These are phyloP conservation scores for Gigaspora rosea DNA, from an alignment of 192 early-diverging fungal genomes.

Conservation along the genomic window DNA sequence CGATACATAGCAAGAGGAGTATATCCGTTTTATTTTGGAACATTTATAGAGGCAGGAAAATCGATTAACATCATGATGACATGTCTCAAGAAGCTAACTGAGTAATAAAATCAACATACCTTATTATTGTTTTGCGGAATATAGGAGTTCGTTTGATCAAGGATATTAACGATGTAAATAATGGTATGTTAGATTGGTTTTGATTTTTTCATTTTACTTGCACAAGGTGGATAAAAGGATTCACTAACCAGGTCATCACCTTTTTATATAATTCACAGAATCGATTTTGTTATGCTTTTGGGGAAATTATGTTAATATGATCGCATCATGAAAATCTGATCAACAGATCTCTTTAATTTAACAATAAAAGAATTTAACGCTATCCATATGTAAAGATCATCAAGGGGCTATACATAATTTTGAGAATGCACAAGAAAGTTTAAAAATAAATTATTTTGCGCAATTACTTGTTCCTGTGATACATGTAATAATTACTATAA, in stretches of 20 bases:
- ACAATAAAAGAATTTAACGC: conserved; percentile 18
- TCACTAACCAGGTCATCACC: no score
- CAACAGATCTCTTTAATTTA: neutral
- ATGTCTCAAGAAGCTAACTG: neutral
- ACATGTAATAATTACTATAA: neutral
- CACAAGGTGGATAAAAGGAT: no score
- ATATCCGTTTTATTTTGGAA: neutral
- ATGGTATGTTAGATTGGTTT: no score
- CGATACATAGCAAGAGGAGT: conserved; percentile 1
- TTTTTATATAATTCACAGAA: conserved; percentile 1
- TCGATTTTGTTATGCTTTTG: neutral
- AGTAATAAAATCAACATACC: neutral
- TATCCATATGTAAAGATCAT: neutral
- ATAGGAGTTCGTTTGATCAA: no score
- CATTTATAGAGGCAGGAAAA: neutral
- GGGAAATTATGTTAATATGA: neutral
- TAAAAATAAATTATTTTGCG: neutral
- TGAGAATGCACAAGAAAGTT: no score
- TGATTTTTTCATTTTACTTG: no score
- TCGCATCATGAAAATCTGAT: no score
- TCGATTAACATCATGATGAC: neutral
- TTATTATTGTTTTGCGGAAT: neutral
- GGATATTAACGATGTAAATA: no score
- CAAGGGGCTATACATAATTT: neutral
- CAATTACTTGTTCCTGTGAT: neutral